These are phyloP conservation scores for Boletus reticuloceps DNA, from an alignment of 768 basidiomycete genomes.

Conservation along the genomic window DNA sequence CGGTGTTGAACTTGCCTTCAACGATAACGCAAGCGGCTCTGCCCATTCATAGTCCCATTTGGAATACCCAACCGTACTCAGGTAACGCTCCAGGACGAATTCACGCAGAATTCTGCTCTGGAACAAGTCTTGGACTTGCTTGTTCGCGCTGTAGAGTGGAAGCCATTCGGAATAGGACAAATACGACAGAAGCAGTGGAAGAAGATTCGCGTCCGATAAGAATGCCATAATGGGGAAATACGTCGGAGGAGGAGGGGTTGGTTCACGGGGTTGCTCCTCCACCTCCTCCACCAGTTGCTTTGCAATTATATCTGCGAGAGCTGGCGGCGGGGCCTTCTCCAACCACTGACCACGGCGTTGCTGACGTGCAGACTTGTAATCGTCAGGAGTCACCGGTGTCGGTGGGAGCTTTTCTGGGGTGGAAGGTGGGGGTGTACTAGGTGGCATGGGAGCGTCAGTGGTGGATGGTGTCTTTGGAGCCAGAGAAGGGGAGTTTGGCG, in stretches of 20 bases:
- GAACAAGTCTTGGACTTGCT: constrained; percentile 51
- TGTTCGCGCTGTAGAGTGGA: constrained; percentile 53
- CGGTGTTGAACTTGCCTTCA: constrained; percentile 47
- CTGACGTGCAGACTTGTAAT: constrained; percentile 40
- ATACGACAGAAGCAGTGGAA: constrained; percentile 54
- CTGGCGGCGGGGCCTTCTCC: constrained; percentile 37
- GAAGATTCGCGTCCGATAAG: constrained; percentile 49
- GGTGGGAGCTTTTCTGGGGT: constrained; percentile 4
- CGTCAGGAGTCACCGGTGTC: constrained; percentile 31
- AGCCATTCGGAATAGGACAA: constrained; percentile 76
- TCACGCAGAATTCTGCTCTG: constrained; percentile 55
- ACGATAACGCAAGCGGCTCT: constrained; percentile 62
- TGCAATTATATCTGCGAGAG: constrained; percentile 32
- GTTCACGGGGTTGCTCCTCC: constrained; percentile 18
- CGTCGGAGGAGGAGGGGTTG: constrained; percentile 21
- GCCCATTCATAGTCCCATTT: constrained; percentile 54
- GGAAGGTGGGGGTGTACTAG: neutral
- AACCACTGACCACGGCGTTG: constrained; percentile 40
- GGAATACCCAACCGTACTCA: constrained; percentile 69
- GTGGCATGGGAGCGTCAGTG: neutral
- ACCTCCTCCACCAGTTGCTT: constrained; percentile 19
- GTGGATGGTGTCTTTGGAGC: neutral
- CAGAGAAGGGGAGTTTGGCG: neutral
- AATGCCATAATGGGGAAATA: constrained; percentile 57
- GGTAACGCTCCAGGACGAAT: constrained; percentile 62